Conservation (phyloP, 2,329 filamentous ascomycete genomes). For the Paramyrothecium sp. region DNA sequence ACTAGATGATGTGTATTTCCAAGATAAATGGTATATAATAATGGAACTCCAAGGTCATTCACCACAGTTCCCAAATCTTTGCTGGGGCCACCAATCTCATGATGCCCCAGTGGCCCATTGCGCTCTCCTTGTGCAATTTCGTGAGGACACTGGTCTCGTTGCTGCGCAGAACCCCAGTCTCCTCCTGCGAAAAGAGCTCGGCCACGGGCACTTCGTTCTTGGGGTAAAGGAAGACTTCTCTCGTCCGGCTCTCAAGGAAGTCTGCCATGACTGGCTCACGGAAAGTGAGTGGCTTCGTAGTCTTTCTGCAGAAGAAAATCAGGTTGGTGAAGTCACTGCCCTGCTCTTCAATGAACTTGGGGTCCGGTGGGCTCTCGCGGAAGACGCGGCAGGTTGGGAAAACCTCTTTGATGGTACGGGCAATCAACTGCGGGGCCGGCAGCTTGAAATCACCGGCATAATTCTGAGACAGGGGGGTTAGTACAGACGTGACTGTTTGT, state of each 20-base stretch:
- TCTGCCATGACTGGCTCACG: constrained; percentile 64
- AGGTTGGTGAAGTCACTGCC: constrained; percentile 86
- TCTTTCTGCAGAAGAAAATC: constrained; percentile 88
- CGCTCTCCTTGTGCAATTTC: constrained; percentile 72
- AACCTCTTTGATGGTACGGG: constrained; percentile 76
- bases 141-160: constrained; percentile 67
- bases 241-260: constrained; percentile 68
- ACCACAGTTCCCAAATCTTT: constrained; percentile 87
- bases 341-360: constrained; percentile 42
- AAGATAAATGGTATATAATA: too few relatives aligned
- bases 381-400: constrained; percentile 93
- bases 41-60: constrained; percentile 18
- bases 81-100: constrained; percentile 83
- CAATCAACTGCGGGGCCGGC: constrained; percentile 72
- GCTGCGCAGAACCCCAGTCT: constrained; percentile 53
- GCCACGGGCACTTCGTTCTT: constrained; percentile 63
- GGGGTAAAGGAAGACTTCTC: constrained; percentile 70
- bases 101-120: constrained; percentile 83
- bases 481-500: constrained; percentile 4
- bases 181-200: constrained; percentile 43
- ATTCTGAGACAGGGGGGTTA: constrained; percentile 59
- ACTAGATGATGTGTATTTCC: too few relatives aligned
- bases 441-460: constrained; percentile 87
- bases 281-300: constrained; percentile 56
- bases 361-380: constrained; percentile 66